phyloP scores from a whole-genome alignment of 176 grass and related monocot species.

The Pontederia crassipes region DNA sequence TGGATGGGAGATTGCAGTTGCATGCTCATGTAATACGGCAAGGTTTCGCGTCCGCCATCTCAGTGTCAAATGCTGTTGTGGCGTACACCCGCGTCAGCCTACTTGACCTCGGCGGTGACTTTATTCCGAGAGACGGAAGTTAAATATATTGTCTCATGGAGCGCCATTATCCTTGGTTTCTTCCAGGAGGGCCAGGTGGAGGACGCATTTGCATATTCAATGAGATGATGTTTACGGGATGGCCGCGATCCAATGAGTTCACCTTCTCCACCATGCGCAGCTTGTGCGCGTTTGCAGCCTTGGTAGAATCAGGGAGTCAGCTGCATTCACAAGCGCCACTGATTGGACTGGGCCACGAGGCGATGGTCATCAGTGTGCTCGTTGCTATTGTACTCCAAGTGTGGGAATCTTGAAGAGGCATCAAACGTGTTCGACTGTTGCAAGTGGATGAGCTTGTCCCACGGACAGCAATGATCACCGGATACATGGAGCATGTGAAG shows the following conservation, averaged over 20 bases:
- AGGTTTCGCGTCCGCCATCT: conserved; percentile 23
- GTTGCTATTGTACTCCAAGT: conserved; percentile 53
- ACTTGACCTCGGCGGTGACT: conserved; percentile 24
- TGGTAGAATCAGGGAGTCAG: conserved; percentile 33
- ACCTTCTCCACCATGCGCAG: conserved; percentile 50
- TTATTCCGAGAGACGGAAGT: conserved; percentile 29
- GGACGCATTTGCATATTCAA: conserved; percentile 40
- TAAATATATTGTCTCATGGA: conserved; percentile 65
- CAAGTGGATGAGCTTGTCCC: conserved; percentile 34
- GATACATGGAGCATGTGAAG: conserved; percentile 41
- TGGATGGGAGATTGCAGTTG: conserved; percentile 34
- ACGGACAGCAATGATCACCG: conserved; percentile 47
- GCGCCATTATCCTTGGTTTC: conserved; percentile 46
- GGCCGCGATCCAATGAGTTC: conserved; percentile 41
- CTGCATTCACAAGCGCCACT: conserved; percentile 33
- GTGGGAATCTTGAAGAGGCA: conserved; percentile 43
- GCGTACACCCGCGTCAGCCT: conserved; percentile 27
- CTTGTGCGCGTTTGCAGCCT: conserved; percentile 24
- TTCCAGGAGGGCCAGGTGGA: conserved; percentile 25
- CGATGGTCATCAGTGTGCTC: conserved; percentile 35
- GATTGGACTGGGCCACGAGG: conserved; percentile 26
- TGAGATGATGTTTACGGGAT: conserved; percentile 29
- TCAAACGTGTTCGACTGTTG: conserved; percentile 18
- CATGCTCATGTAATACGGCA: conserved; percentile 32
- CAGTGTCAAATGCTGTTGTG: conserved; percentile 51